phyloP scores from a whole-genome alignment of 495 filamentous ascomycete species.

The Penicillium herquei region DNA sequence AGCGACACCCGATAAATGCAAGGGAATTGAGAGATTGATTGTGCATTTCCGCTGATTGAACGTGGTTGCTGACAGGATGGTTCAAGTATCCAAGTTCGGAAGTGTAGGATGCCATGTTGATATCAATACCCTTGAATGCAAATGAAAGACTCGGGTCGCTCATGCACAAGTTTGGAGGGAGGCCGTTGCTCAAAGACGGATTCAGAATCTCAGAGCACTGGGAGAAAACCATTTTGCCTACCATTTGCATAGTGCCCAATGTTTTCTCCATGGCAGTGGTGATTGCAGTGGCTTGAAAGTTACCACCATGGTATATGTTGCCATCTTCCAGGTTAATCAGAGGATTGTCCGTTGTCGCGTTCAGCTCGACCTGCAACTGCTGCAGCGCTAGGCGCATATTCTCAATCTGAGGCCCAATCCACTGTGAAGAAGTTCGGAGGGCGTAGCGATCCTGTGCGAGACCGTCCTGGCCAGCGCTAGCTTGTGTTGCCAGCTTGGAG shows the following conservation, averaged over 20 bases:
- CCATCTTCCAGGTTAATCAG: conserved; percentile 42
- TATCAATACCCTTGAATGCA: conserved; percentile 59
- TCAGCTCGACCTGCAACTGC: conserved; percentile 56
- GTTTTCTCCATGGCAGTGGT: conserved; percentile 66
- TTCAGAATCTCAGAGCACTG: conserved; percentile 60
- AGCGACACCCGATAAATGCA: conserved; percentile 52
- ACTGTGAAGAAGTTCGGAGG: conserved; percentile 58
- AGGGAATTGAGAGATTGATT: conserved; percentile 59
- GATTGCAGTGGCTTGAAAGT: conserved; percentile 60
- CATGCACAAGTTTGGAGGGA: conserved; percentile 54
- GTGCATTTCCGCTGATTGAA: conserved; percentile 53
- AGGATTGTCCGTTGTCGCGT: conserved; percentile 64
- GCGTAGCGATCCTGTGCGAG: conserved; percentile 63
- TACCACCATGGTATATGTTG: conserved; percentile 53
- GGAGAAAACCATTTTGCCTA: conserved; percentile 55
- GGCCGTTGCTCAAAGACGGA: conserved; percentile 51
- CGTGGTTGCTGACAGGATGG: conserved; percentile 47
- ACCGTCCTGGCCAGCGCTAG: too few species aligned
- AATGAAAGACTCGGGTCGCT: conserved; percentile 56
- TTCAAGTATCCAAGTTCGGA: conserved; percentile 53
- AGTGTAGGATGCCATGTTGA: conserved; percentile 61
- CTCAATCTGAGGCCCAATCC: conserved; percentile 63
- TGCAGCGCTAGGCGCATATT: conserved; percentile 52
- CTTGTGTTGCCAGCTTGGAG: conserved; percentile 27
- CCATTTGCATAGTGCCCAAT: conserved; percentile 47